These are phyloP conservation scores for Annulohypoxylon moriforme DNA, from an alignment of 495 filamentous ascomycete species.

Conservation along the genomic window DNA sequence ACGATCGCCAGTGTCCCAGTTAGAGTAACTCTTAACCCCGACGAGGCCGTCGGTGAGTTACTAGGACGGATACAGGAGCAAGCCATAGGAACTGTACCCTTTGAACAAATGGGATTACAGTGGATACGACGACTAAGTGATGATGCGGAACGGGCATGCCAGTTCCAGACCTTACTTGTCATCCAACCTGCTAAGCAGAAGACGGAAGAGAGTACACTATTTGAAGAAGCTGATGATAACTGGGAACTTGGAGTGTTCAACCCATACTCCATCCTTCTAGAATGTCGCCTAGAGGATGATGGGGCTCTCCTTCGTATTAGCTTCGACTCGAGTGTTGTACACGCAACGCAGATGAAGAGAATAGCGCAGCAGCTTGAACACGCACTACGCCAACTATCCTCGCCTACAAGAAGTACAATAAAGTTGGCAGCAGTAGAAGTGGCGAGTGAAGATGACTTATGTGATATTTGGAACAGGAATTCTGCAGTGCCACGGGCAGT, in stretches of 20 bases:
- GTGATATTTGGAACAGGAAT: background rate
- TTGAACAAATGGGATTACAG: background rate
- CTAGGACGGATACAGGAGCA: background rate
- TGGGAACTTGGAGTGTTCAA: background rate
- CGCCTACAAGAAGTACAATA: background rate
- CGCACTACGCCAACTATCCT: background rate
- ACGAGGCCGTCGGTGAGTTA: background rate
- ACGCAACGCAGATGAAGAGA: background rate
- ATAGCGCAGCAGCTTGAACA: background rate
- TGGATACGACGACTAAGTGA: background rate
- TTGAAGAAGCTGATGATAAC: background rate
- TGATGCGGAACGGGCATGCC: background rate
- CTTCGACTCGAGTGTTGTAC: background rate
- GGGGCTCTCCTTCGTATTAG: background rate
- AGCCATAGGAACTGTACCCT: background rate
- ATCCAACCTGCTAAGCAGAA: background rate
- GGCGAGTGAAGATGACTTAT: background rate
- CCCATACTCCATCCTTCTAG: background rate
- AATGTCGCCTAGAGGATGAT: background rate
- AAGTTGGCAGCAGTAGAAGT: background rate
- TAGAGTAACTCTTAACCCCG: background rate
- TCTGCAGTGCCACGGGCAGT: background rate
- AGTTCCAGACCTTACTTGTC: background rate
- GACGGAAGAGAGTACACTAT: background rate
- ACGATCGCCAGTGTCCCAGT: conserved; percentile 1